Conservation (phyloP, 345 rosid genomes). For the Acer yangbiense region DNA sequence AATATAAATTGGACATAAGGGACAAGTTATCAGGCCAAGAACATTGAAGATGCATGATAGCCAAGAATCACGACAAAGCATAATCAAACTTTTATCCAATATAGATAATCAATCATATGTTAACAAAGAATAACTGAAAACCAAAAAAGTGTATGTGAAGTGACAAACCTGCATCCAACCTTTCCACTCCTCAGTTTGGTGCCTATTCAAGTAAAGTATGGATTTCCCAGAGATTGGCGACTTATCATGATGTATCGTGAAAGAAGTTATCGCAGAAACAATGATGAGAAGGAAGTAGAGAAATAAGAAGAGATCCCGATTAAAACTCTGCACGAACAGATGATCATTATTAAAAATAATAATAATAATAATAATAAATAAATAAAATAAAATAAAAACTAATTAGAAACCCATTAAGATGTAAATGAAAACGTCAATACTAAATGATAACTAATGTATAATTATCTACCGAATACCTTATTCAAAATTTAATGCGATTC, state of each 20-base stretch:
- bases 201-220: conserved; percentile 91
- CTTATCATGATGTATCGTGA: conserved; percentile 82
- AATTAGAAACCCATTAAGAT: conserved; percentile 20
- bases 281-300: conserved; percentile 95
- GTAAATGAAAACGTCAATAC: not conserved
- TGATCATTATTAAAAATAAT: conserved; percentile 10
- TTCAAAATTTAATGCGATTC: not conserved
- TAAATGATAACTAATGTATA: not conserved
- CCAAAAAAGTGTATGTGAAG: not conserved
- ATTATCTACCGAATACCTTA: not conserved
- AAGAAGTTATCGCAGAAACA: conserved; percentile 90
- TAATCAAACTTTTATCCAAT: not conserved
- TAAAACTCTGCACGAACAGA: conserved; percentile 69
- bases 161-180: conserved; percentile 99
- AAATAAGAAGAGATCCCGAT: conserved; percentile 88
- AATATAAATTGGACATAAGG: conserved; percentile 7
- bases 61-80: not conserved
- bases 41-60: not conserved
- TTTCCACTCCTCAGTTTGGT: conserved; percentile 99
- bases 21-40: not conserved
- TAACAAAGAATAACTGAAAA: not conserved
- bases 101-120: not conserved
- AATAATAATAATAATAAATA: not conserved
- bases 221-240: conserved; percentile 88
- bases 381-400: conserved; percentile 1